Conservation (phyloP, 306 rosid genomes). For the Gastrolobium bilobum region DNA sequence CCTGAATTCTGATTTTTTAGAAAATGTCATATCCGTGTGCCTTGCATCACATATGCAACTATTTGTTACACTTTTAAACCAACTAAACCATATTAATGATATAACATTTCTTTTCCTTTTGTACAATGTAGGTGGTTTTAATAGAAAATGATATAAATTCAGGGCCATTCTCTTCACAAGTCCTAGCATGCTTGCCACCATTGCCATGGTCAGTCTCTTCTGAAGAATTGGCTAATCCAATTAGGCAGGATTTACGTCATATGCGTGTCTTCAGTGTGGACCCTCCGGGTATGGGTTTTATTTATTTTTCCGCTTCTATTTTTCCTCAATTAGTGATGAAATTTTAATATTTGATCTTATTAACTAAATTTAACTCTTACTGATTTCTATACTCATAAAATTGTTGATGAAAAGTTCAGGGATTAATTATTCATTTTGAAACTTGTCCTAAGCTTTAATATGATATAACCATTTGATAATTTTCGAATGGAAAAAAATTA, state of each 20-base stretch:
- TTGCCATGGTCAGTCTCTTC: conserved; percentile 94
- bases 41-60: neutral
- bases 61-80: neutral
- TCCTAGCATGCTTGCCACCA: conserved; percentile 94
- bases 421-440: neutral
- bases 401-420: neutral
- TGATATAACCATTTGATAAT: neutral
- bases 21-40: neutral
- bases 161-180: conserved; percentile 95
- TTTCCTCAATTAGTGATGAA: conserved; percentile 32
- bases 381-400: conserved; percentile 2
- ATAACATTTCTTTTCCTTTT: conserved; percentile 31
- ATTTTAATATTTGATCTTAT: conserved; percentile 18
- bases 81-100: conserved; percentile 31
- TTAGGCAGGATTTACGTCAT: conserved; percentile 85
- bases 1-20: conserved; percentile 14
- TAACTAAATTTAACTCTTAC: neutral
- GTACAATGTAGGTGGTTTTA: conserved; percentile 83
- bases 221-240: conserved; percentile 78
- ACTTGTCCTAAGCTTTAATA: neutral
- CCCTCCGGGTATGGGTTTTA: conserved; percentile 84
- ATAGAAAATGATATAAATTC: conserved; percentile 96
- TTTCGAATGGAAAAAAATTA: neutral
- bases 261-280: conserved; percentile 88
- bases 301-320: conserved; percentile 30